Percentiles rank a stretch among this genome's conserved stretches.
These are phyloP conservation scores for Fusarium pseudoanthophilum DNA, from an alignment of 2,329 filamentous ascomycete genomes.

Conservation along the genomic window DNA sequence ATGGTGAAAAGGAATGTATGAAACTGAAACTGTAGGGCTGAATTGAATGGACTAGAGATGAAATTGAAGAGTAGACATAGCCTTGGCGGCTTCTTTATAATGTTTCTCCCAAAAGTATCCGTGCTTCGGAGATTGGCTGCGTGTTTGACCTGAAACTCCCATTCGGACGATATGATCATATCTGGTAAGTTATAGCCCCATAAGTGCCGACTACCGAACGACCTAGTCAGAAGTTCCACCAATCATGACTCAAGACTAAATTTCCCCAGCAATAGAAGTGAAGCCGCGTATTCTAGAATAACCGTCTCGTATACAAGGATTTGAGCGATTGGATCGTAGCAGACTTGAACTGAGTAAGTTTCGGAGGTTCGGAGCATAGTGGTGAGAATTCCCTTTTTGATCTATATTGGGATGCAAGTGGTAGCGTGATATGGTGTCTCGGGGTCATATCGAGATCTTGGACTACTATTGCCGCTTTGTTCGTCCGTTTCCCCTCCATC, in stretches of 20 bases:
- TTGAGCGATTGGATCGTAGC: not conserved
- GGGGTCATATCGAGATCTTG: not conserved
- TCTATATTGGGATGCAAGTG: not conserved
- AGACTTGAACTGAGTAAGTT: not conserved
- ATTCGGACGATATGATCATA: slow-evolving; percentile 12
- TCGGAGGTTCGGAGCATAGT: not conserved
- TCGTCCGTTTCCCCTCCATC: not conserved
- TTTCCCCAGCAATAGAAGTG: slow-evolving; percentile 31
- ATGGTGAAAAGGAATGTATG: slow-evolving; percentile 21
- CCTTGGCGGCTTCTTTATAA: slow-evolving; percentile 22
- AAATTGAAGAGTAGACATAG: not conserved
- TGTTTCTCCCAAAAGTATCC: not conserved
- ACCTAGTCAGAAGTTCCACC: slow-evolving; percentile 10
- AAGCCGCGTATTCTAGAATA: slow-evolving; percentile 9
- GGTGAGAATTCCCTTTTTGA: not conserved
- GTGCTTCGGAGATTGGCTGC: slow-evolving; percentile 7
- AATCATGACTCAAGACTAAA: slow-evolving; percentile 5
- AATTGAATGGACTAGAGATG: not conserved
- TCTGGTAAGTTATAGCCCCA: slow-evolving; percentile 20
- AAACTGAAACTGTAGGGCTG: not conserved
- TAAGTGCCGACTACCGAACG: slow-evolving; percentile 31
- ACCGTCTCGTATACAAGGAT: not conserved
- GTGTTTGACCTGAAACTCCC: slow-evolving; percentile 24
- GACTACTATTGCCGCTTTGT: not conserved
- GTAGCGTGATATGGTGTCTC: not conserved